A percentile compares a stretch with the other conserved stretches of the same genome.
Conservation (phyloP, 345 rosid species). For the Laguncularia racemosa region DNA sequence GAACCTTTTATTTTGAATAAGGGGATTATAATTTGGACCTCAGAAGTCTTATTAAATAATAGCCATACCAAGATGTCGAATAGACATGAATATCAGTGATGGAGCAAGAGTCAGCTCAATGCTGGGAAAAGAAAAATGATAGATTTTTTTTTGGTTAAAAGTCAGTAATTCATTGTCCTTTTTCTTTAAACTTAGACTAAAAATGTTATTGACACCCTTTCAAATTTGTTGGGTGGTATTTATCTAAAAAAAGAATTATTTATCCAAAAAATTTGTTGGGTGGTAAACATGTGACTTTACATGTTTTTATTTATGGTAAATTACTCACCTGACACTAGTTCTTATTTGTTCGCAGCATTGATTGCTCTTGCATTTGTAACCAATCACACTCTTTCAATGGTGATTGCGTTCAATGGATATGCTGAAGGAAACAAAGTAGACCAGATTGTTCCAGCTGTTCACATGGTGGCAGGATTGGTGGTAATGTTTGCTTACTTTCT, state of each 20-base stretch:
- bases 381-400: conserved; percentile 95
- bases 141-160: no score
- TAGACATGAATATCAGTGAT: no score
- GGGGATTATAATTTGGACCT: no score
- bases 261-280: no score
- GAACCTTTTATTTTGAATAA: no score
- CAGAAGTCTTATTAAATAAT: no score
- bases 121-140: no score
- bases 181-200: no score
- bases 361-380: conserved; percentile 88
- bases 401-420: conserved; percentile 86
- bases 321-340: conserved; percentile 11
- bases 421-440: conserved; percentile 82
- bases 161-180: no score
- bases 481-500: conserved; percentile 25
- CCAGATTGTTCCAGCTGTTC: conserved; percentile 71
- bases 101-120: no score
- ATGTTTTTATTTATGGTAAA: conserved; percentile 1
- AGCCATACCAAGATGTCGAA: no score
- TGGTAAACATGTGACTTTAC: conserved; percentile 3
- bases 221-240: not conserved
- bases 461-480: conserved; percentile 80
- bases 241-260: no score
- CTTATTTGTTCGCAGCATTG: conserved; percentile 51
- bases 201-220: not conserved